phyloP scores from a whole-genome alignment of 1,284 basidiomycete genomes.

The Cryptococcus jaspeensis region DNA sequence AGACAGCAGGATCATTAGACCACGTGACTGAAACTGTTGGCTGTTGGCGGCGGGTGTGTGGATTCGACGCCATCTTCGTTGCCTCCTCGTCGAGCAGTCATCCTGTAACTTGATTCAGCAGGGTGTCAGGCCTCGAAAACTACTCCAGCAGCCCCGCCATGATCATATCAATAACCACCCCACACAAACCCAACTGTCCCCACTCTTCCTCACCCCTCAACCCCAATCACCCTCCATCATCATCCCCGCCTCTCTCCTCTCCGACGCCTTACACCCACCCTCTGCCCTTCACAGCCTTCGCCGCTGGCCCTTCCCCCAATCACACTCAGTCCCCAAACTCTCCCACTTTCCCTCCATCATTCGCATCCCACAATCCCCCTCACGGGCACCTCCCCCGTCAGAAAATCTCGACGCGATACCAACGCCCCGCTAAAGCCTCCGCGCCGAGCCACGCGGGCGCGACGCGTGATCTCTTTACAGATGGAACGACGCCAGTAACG shows the following conservation, averaged over 20 bases:
- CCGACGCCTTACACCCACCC: background rate
- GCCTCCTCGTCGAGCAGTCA: too few relatives aligned
- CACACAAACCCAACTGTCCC: background rate
- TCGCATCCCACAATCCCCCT: background rate
- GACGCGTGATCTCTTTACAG: conserved; percentile 29
- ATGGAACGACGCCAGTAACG: conserved; percentile 38
- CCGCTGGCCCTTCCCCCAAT: background rate
- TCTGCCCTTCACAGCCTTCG: background rate
- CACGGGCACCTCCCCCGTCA: background rate
- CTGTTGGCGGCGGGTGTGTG: too few relatives aligned
- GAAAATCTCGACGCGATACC: too few relatives aligned
- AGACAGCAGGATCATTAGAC: too few relatives aligned
- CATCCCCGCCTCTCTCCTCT: background rate
- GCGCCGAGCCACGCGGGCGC: background rate
- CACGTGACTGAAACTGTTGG: too few relatives aligned
- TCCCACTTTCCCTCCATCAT: background rate
- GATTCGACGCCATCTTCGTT: too few relatives aligned
- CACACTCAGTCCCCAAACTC: background rate
- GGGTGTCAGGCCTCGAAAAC: too few relatives aligned
- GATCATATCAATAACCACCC: too few relatives aligned
- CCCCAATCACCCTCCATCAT: background rate
- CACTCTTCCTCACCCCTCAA: conserved; percentile 3
- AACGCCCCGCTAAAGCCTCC: background rate
- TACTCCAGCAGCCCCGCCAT: too few relatives aligned
- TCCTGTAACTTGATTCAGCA: too few relatives aligned